A percentile compares a stretch with the other conserved stretches of the same genome.
phyloP scores from a whole-genome alignment of 805 yeast species.

The Wickerhamomyces pijperi region DNA sequence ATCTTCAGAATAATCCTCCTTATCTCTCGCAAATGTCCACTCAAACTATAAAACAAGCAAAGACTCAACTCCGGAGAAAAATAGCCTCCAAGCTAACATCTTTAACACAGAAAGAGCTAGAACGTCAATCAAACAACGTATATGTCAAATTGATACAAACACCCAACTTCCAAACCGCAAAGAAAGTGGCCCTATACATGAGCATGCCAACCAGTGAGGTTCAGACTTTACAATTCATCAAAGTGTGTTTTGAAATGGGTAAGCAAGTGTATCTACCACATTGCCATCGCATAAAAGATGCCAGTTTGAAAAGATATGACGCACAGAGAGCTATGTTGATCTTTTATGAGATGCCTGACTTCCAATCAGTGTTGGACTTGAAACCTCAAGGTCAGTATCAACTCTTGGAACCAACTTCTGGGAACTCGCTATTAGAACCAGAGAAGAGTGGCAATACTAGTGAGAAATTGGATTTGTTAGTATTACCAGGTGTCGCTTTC shows the following conservation, averaged over 20 bases:
- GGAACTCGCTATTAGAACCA: conserved; percentile 15
- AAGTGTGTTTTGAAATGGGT: conserved; percentile 34
- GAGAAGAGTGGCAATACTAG: conserved; percentile 2
- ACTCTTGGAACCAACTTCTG: conserved; percentile 53
- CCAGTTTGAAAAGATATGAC: conserved; percentile 18
- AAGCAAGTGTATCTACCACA: conserved; percentile 52
- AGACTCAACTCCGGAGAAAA: neutral
- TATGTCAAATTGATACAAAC: conserved; percentile 9
- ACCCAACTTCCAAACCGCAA: conserved; percentile 30
- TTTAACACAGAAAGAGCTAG: conserved; percentile 7
- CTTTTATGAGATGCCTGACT: conserved; percentile 39
- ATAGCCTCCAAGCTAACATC: neutral
- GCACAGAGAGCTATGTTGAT: conserved; percentile 32
- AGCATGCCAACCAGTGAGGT: conserved; percentile 67
- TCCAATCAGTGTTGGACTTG: conserved; percentile 32
- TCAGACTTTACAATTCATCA: conserved; percentile 44
- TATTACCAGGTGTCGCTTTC: conserved; percentile 85
- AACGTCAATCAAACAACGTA: conserved; percentile 17
- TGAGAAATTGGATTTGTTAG: conserved; percentile 51
- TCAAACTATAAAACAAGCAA: neutral
- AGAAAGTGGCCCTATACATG: conserved; percentile 57
- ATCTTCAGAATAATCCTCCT: too few relatives aligned
- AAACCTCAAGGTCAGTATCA: conserved; percentile 59
- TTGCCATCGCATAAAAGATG: conserved; percentile 20
- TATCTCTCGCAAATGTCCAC: neutral